Evolutionary conservation across 208 protist genomes (phyloP).

Genomic region (Zelonia costaricensis): DNA sequence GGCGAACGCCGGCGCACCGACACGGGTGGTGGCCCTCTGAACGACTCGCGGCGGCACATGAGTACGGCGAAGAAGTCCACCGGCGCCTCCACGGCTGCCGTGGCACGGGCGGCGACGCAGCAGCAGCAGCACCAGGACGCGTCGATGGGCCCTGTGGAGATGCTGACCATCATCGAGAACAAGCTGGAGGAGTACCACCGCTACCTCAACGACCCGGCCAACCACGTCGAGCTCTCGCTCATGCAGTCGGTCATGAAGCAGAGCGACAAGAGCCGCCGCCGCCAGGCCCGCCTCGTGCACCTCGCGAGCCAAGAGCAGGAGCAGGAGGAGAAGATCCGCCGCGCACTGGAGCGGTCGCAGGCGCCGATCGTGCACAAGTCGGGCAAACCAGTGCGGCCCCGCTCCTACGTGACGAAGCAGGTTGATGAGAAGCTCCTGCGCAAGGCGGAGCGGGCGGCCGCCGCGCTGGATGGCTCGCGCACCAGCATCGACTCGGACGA

Average conservation of each 20-base stretch:
- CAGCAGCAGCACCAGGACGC: conserved; percentile 25
- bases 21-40: neutral
- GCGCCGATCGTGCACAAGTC: conserved; percentile 68
- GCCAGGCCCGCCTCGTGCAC: conserved; percentile 68
- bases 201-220: conserved; percentile 63
- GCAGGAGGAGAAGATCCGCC: conserved; percentile 74
- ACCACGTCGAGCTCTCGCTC: conserved; percentile 67
- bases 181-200: conserved; percentile 91
- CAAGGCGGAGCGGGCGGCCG: conserved; percentile 27
- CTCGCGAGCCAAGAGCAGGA: conserved; percentile 73
- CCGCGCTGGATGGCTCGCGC: conserved; percentile 37
- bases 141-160: conserved; percentile 89
- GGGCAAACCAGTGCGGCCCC: conserved; percentile 84
- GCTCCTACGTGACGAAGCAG: conserved; percentile 60
- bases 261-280: conserved; percentile 85
- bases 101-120: conserved; percentile 1
- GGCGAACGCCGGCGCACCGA: neutral
- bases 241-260: conserved; percentile 81
- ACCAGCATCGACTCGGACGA: conserved; percentile 33
- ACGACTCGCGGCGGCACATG: neutral
- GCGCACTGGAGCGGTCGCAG: conserved; percentile 79
- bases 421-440: conserved; percentile 34
- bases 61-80: conserved; percentile 4
- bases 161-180: conserved; percentile 93
- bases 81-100: neutral